Percentiles rank a stretch among this genome's conserved stretches.
Conservation (phyloP, 495 filamentous ascomycete species). For the Astrothelium macrocarpum region DNA sequence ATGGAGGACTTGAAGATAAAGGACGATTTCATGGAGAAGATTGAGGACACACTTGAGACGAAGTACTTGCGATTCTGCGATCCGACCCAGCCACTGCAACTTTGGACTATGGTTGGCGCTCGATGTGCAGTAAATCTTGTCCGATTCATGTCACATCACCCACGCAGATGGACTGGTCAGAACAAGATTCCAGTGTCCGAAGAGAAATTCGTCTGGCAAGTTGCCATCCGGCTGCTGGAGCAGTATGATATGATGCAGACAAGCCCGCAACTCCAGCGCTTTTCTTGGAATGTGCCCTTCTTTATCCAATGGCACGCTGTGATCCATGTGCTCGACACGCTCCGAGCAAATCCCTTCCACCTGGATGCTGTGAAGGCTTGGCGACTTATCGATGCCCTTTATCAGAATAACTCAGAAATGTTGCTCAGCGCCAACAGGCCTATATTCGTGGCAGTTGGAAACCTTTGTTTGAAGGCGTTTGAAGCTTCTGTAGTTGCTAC, state of each 20-base stretch:
- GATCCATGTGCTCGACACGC: slow-evolving; percentile 17
- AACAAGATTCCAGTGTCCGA: slow-evolving; percentile 9
- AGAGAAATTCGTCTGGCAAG: slow-evolving; percentile 6
- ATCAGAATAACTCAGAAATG: slow-evolving; percentile 21
- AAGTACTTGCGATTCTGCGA: slow-evolving; percentile 21
- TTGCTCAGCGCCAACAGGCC: slow-evolving; percentile 21
- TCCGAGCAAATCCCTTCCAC: slow-evolving; percentile 15
- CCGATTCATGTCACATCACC: slow-evolving; percentile 13
- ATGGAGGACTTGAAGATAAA: not conserved
- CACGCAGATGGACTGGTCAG: slow-evolving; percentile 1
- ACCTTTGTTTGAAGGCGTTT: slow-evolving; percentile 28
- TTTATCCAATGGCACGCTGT: slow-evolving; percentile 20
- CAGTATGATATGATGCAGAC: slow-evolving; percentile 12
- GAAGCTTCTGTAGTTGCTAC: slow-evolving; percentile 18
- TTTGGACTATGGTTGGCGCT: slow-evolving; percentile 8
- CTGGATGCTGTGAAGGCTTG: slow-evolving; percentile 19
- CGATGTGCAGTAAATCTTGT: slow-evolving; percentile 4
- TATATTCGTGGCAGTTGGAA: slow-evolving; percentile 24
- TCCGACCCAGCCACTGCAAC: slow-evolving; percentile 13
- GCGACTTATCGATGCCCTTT: slow-evolving; percentile 17
- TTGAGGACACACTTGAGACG: slow-evolving; percentile 11
- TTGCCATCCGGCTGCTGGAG: slow-evolving; percentile 15
- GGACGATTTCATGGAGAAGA: not conserved
- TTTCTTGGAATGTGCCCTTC: slow-evolving; percentile 19
- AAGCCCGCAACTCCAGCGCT: slow-evolving; percentile 12